These are phyloP conservation scores for Gaeumannomyces sp. DNA, from an alignment of 2,329 filamentous ascomycete genomes.

Conservation along the genomic window DNA sequence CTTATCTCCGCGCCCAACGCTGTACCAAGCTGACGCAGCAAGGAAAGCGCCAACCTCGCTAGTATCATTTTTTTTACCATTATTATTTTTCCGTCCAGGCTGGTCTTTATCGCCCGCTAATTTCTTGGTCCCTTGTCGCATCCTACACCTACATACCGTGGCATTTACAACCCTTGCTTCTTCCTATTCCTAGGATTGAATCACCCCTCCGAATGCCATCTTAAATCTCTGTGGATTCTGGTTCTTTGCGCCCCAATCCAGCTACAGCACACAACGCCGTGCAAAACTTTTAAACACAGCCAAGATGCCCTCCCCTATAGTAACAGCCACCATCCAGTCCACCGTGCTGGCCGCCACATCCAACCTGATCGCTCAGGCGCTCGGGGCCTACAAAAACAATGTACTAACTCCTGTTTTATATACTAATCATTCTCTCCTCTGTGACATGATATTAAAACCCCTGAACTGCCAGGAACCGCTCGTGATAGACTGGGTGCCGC, in stretches of 20 bases:
- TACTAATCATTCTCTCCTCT: conserved; percentile 1
- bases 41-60: background rate
- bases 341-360: conserved; percentile 59
- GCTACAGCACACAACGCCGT: no score
- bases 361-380: conserved; percentile 66
- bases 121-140: no score
- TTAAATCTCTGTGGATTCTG: no score
- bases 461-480: conserved; percentile 43
- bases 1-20: no score
- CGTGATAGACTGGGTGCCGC: conserved; percentile 56
- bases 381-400: conserved; percentile 54
- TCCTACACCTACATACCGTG: no score
- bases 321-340: conserved; percentile 58
- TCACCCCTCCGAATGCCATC: no score
- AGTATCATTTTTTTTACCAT: background rate
- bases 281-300: background rate
- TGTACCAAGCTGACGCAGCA: background rate
- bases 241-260: no score
- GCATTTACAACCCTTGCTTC: no score
- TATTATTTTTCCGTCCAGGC: no score
- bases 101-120: no score
- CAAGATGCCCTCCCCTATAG: conserved; percentile 39
- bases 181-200: no score
- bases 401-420: conserved; percentile 32
- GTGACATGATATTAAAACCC: conserved; percentile 10